phyloP scores from a whole-genome alignment of 78 protist genomes.

The Pigoraptor vietnamica region DNA sequence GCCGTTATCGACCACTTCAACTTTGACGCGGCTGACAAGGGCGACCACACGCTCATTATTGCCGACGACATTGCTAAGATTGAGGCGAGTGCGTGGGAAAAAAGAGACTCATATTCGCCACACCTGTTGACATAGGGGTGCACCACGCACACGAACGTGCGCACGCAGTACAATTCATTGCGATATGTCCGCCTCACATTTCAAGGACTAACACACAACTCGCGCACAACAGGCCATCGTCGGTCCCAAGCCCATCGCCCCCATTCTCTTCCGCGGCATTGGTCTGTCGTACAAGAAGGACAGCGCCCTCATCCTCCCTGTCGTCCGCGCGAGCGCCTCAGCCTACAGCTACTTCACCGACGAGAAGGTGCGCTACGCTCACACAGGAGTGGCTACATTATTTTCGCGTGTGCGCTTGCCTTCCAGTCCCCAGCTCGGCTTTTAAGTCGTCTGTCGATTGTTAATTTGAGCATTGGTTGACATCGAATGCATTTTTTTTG shows the following conservation, averaged over 20 bases:
- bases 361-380: slow-evolving; percentile 2
- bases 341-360: slow-evolving; percentile 47
- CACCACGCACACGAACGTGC: no score
- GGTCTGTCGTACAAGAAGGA: slow-evolving; percentile 33
- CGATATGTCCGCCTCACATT: no score
- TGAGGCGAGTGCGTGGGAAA: no score
- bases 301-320: slow-evolving; percentile 32
- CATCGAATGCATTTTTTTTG: neutral
- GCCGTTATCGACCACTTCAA: slow-evolving; percentile 59
- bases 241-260: neutral
- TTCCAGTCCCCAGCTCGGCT: no score
- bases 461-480: neutral
- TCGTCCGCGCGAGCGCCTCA: slow-evolving; percentile 43
- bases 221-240: neutral
- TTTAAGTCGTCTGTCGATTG: no score
- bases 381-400: neutral
- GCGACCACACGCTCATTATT: slow-evolving; percentile 44
- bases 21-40: slow-evolving; percentile 39
- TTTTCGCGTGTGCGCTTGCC: neutral
- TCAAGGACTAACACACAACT: neutral
- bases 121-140: no score
- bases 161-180: no score
- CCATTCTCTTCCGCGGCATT: slow-evolving; percentile 65
- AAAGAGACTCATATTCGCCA: no score
- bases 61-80: slow-evolving; percentile 26